A percentile compares a stretch with the other conserved stretches of the same genome.
These are phyloP conservation scores for Podila verticillata DNA, from an alignment of 192 early-diverging fungal genomes.

Conservation along the genomic window DNA sequence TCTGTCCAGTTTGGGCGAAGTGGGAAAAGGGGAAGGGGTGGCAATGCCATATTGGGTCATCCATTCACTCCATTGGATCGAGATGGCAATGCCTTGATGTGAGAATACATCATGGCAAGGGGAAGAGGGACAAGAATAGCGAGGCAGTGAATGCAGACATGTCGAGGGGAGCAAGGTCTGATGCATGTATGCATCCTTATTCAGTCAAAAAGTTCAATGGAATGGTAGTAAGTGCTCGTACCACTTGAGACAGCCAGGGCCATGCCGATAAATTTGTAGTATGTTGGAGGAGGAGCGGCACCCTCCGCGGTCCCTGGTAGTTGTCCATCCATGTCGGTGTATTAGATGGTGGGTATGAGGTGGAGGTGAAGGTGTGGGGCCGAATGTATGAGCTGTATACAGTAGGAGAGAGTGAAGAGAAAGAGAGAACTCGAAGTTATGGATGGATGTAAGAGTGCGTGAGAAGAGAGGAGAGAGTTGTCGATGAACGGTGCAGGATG, in stretches of 20 bases:
- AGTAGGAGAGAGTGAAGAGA: neutral
- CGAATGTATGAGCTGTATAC: neutral
- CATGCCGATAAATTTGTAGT: conserved; percentile 85
- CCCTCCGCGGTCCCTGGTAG: conserved; percentile 1
- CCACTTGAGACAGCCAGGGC: conserved; percentile 76
- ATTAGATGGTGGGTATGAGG: neutral
- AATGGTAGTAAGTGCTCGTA: conserved; percentile 15
- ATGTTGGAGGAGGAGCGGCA: conserved; percentile 30
- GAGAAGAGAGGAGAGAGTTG: neutral
- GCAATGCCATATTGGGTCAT: neutral
- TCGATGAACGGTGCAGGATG: neutral
- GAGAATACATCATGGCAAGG: neutral
- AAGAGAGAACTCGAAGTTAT: neutral
- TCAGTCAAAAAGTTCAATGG: neutral
- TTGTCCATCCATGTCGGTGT: conserved; percentile 7
- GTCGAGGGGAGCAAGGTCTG: too few relatives aligned
- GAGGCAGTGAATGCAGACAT: neutral
- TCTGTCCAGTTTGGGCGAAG: neutral
- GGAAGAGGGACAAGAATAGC: neutral
- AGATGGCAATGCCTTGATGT: neutral
- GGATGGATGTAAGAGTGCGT: neutral
- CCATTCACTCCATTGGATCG: neutral
- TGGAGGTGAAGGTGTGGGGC: neutral
- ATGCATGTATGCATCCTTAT: neutral
- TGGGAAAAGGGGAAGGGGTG: neutral